Conservation (phyloP, 2,329 filamentous ascomycete species). For the Paecilomyces niveus region DNA sequence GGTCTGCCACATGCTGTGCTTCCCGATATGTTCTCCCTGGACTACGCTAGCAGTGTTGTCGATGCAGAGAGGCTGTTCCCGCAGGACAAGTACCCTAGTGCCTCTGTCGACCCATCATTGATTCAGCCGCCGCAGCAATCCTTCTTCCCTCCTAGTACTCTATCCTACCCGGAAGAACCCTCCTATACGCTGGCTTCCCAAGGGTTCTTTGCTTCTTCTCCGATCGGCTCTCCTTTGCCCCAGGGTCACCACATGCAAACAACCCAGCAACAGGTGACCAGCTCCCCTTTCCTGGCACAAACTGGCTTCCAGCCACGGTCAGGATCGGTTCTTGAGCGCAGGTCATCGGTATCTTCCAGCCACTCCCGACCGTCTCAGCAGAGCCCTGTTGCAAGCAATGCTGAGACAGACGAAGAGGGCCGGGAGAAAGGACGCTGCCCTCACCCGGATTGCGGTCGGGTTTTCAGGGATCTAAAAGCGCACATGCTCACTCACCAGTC, state of each 20-base stretch:
- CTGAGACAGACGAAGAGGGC: constrained; percentile 56
- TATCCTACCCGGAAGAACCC: constrained; percentile 27
- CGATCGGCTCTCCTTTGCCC: constrained; percentile 27
- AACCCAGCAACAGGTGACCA: constrained; percentile 16
- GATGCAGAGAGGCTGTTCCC: constrained; percentile 36
- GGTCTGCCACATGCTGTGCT: constrained; percentile 59
- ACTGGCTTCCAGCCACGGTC: constrained; percentile 50
- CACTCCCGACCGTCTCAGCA: constrained; percentile 58
- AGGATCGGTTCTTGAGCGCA: constrained; percentile 42
- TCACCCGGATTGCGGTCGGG: constrained; percentile 73
- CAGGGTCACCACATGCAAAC: constrained; percentile 21
- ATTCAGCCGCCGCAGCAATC: constrained; percentile 44
- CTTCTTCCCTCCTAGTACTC: constrained; percentile 19
- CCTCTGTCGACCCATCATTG: constrained; percentile 47
- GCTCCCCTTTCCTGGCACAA: constrained; percentile 61
- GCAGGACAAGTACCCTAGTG: constrained; percentile 36
- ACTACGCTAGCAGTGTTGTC: constrained; percentile 40
- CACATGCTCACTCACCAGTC: constrained; percentile 92
- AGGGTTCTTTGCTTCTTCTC: constrained; percentile 27
- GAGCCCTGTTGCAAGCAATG: constrained; percentile 53
- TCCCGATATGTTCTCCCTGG: constrained; percentile 51
- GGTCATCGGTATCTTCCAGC: constrained; percentile 64
- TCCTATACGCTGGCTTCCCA: constrained; percentile 21
- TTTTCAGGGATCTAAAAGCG: constrained; percentile 86
- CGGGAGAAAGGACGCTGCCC: constrained; percentile 66